phyloP scores from a whole-genome alignment of 2,329 filamentous ascomycete species.

The Apiospora sp. region DNA sequence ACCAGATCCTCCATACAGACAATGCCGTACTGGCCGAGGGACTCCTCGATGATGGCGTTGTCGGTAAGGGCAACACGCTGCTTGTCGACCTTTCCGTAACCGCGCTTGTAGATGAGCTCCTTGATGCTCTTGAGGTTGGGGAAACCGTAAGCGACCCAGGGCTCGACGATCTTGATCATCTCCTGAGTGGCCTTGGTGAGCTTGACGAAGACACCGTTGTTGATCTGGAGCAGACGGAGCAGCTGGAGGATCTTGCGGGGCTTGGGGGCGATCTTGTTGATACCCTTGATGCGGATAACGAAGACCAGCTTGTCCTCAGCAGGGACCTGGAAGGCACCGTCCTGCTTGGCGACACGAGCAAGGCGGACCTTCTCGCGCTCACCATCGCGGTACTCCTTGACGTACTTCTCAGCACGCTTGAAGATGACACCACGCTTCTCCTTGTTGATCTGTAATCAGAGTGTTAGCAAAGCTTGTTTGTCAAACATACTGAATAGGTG shows the following conservation, averaged over 20 bases:
- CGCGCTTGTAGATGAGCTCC: constrained; percentile 99
- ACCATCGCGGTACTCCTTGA: constrained; percentile 98
- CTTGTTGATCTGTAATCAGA: constrained; percentile 81
- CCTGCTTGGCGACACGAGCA: constrained; percentile 85
- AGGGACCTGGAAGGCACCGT: constrained; percentile 92
- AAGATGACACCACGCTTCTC: constrained; percentile 99
- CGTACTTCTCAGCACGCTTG: constrained; percentile 99
- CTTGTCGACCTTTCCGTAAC: constrained; percentile 99
- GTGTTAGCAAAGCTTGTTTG: constrained; percentile 29
- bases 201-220: constrained; percentile 98
- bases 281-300: constrained; percentile 99
- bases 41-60: constrained; percentile 97
- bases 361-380: constrained; percentile 99
- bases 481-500: constrained; percentile 44
- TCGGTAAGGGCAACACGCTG: constrained; percentile 96
- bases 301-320: constrained; percentile 97
- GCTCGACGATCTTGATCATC: constrained; percentile 99
- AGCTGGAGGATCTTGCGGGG: constrained; percentile 99
- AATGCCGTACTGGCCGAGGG: constrained; percentile 97
- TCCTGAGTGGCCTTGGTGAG: constrained; percentile 97
- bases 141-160: constrained; percentile 99
- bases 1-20: constrained; percentile 99
- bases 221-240: constrained; percentile 99
- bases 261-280: constrained; percentile 99
- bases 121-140: constrained; percentile 99